Evolutionary conservation across 1,139 yeast species (phyloP).

Genomic region (Blastobotrys indianensis): DNA sequence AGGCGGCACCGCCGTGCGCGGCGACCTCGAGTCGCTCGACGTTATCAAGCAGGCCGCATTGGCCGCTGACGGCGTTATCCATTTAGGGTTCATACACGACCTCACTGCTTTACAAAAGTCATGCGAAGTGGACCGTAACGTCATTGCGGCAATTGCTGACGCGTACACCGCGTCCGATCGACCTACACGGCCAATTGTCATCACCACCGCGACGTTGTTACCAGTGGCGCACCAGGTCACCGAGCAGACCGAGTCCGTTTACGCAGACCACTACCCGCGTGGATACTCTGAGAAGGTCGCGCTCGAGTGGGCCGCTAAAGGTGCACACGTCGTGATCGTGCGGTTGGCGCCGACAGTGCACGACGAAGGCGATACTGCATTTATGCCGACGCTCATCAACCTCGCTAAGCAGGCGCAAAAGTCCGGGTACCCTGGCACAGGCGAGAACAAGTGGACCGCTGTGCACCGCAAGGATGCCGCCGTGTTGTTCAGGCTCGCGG

Average conservation of each 20-base stretch:
- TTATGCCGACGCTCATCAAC: conserved; percentile 14
- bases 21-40: conserved; percentile 29
- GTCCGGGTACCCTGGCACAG: conserved; percentile 28
- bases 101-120: conserved; percentile 18
- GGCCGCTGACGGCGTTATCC: conserved; percentile 34
- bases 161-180: conserved; percentile 14
- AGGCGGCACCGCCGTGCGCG: conserved; percentile 16
- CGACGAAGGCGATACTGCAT: conserved; percentile 21
- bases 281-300: background rate
- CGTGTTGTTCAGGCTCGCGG: conserved; percentile 23
- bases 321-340: background rate
- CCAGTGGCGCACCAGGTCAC: background rate
- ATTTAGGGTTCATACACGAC: conserved; percentile 34
- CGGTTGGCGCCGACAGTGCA: conserved; percentile 6
- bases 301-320: background rate
- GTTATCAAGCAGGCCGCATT: conserved; percentile 26
- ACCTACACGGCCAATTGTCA: background rate
- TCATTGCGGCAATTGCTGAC: conserved; percentile 26
- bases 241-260: background rate
- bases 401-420: conserved; percentile 17
- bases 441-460: conserved; percentile 32
- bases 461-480: conserved; percentile 34
- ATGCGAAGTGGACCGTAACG: conserved; percentile 23
- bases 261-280: background rate
- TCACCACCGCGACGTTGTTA: background rate